Evolutionary conservation across 441 rosid species (phyloP).

Genomic region (Erysimum pusillum): DNA sequence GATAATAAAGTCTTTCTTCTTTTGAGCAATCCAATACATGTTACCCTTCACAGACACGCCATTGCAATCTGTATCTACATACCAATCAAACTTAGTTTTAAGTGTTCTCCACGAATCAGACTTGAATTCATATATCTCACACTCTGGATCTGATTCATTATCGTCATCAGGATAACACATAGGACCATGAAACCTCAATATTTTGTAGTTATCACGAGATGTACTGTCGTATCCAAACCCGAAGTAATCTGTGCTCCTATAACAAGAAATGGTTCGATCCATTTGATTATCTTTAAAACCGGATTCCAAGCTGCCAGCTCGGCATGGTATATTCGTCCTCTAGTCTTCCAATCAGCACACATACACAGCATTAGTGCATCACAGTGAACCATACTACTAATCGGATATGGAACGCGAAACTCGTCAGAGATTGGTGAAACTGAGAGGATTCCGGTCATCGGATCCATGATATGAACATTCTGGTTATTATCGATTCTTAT

Average conservation of each 20-base stretch:
- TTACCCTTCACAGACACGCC: neutral
- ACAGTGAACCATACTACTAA: neutral
- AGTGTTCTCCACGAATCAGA: slow-evolving; percentile 8
- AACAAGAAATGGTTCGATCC: neutral
- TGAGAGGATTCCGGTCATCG: neutral
- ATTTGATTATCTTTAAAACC: neutral
- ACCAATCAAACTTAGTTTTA: neutral
- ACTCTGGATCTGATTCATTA: neutral
- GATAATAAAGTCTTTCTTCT: neutral
- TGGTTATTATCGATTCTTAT: neutral
- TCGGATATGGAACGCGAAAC: neutral
- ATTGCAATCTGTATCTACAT: neutral
- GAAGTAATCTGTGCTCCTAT: neutral
- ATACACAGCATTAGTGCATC: slow-evolving; percentile 7
- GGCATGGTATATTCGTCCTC: neutral
- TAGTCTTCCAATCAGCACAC: neutral
- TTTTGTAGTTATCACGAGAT: slow-evolving; percentile 3
- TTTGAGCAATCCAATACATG: neutral
- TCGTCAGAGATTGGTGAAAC: neutral
- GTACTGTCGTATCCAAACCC: neutral
- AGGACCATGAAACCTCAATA: neutral
- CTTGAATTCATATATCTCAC: neutral
- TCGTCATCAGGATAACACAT: neutral
- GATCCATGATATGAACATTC: slow-evolving; percentile 2
- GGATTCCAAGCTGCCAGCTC: slow-evolving; percentile 11